Conservation (phyloP, 2,329 filamentous ascomycete genomes). For the Trematosphaeria pertusa region DNA sequence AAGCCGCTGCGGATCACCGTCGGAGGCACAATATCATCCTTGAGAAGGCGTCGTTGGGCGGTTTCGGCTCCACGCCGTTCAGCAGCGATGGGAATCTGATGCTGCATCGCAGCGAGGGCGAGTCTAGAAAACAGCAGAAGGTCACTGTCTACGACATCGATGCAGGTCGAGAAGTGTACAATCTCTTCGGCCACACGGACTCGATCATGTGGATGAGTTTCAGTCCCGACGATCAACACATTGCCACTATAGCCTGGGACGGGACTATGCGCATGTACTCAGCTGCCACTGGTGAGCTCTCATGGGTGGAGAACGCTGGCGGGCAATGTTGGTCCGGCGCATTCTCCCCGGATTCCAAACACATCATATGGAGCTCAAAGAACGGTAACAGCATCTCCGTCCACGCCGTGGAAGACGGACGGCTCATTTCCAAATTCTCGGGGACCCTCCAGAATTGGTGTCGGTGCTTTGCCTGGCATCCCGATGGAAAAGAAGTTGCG, state of each 20-base stretch:
- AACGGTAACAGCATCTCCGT: constrained; percentile 23
- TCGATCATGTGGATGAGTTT: constrained; percentile 35
- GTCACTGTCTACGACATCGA: constrained; percentile 30
- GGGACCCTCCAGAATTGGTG: constrained; percentile 25
- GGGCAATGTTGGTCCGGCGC: constrained; percentile 31
- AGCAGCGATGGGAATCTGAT: constrained; percentile 27
- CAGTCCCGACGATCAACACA: constrained; percentile 27
- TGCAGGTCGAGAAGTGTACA: constrained; percentile 17
- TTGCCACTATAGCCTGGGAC: constrained; percentile 38
- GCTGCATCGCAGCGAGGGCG: constrained; percentile 23
- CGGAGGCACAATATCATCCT: constrained; percentile 29
- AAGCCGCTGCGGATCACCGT: constrained; percentile 28
- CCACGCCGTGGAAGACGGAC: constrained; percentile 24
- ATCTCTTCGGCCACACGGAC: constrained; percentile 34
- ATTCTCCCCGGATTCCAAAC: constrained; percentile 34
- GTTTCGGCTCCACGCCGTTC: constrained; percentile 23
- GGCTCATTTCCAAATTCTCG: constrained; percentile 18
- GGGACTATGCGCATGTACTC: constrained; percentile 37
- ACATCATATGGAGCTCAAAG: constrained; percentile 31
- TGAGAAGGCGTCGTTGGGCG: constrained; percentile 18
- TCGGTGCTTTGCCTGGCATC: constrained; percentile 31
- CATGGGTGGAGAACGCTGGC: constrained; percentile 25
- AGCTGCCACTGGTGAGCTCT: constrained; percentile 22
- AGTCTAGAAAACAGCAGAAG: constrained; percentile 19
- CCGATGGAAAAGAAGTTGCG: constrained; percentile 27